phyloP scores from a whole-genome alignment of 768 basidiomycete genomes.

The Pleurotus cornucopiae region DNA sequence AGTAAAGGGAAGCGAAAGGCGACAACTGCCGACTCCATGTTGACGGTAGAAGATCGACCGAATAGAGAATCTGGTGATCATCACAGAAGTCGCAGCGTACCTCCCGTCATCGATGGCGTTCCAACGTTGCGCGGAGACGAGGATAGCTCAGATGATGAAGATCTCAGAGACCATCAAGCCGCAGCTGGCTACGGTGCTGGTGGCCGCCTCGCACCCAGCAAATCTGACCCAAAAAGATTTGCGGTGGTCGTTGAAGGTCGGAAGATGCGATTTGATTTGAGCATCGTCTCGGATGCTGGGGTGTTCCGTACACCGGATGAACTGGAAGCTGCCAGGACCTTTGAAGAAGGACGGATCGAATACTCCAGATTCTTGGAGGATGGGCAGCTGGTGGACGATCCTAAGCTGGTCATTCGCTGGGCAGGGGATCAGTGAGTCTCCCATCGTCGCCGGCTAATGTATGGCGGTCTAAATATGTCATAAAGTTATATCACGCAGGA shows the following conservation, averaged over 20 bases:
- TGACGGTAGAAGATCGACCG: conserved; percentile 11
- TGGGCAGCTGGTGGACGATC: conserved; percentile 53
- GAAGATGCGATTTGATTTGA: conserved; percentile 68
- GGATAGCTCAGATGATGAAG: conserved; percentile 23
- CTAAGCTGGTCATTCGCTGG: conserved; percentile 73
- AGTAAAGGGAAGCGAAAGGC: conserved; percentile 24
- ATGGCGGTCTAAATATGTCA: background rate
- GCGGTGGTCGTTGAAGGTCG: conserved; percentile 59
- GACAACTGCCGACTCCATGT: conserved; percentile 14
- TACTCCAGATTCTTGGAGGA: conserved; percentile 66
- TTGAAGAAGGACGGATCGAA: conserved; percentile 59
- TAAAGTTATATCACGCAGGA: conserved; percentile 71
- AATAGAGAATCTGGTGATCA: background rate
- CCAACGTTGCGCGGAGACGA: conserved; percentile 7
- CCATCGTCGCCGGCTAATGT: background rate
- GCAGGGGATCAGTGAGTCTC: conserved; percentile 54
- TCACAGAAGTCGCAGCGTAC: conserved; percentile 12
- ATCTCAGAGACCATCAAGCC: conserved; percentile 17
- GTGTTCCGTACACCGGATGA: conserved; percentile 36
- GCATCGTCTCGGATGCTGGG: conserved; percentile 41
- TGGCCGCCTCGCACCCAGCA: conserved; percentile 55
- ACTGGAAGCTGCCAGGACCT: conserved; percentile 49
- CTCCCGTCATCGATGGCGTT: conserved; percentile 9
- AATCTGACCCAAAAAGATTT: conserved; percentile 59
- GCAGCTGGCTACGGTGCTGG: conserved; percentile 30